Evolutionary conservation across 805 yeast genomes (phyloP).

Genomic region (Candida wancherniae): DNA sequence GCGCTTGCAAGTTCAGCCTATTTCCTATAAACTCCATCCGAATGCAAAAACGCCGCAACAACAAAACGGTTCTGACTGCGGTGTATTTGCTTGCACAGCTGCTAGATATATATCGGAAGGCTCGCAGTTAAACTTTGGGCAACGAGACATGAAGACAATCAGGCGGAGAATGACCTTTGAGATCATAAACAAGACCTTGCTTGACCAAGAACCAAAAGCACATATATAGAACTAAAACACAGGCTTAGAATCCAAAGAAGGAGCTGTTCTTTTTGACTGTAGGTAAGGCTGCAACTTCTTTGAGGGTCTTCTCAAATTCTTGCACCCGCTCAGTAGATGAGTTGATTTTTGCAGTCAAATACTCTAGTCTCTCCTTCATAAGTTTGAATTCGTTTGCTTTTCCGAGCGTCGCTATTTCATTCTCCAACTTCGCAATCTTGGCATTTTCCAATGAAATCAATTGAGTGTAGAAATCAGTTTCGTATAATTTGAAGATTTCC

Average conservation of each 20-base stretch:
- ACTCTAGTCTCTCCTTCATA: slow-evolving; percentile 58
- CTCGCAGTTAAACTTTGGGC: slow-evolving; percentile 49
- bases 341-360: slow-evolving; percentile 63
- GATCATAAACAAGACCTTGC: slow-evolving; percentile 33
- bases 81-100: slow-evolving; percentile 83
- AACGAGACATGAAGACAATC: slow-evolving; percentile 62
- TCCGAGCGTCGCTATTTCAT: slow-evolving; percentile 60
- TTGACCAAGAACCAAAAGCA: no score
- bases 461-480: slow-evolving; percentile 52
- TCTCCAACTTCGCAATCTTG: slow-evolving; percentile 62
- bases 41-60: slow-evolving; percentile 66
- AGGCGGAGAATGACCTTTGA: slow-evolving; percentile 68
- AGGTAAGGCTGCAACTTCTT: slow-evolving; percentile 16
- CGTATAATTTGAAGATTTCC: slow-evolving; percentile 55
- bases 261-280: slow-evolving; percentile 6
- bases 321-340: slow-evolving; percentile 45
- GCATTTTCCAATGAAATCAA: slow-evolving; percentile 56
- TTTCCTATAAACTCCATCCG: slow-evolving; percentile 23
- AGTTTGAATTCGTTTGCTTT: slow-evolving; percentile 48
- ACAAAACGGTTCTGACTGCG: slow-evolving; percentile 89
- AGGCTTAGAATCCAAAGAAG: slow-evolving; percentile 13
- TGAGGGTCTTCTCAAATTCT: slow-evolving; percentile 26
- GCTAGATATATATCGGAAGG: slow-evolving; percentile 57
- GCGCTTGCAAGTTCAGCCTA: slow-evolving; percentile 29
- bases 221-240: no score